Evolutionary conservation across 2,329 filamentous ascomycete species (phyloP).

Genomic region (Calonectria multiphialidica): DNA sequence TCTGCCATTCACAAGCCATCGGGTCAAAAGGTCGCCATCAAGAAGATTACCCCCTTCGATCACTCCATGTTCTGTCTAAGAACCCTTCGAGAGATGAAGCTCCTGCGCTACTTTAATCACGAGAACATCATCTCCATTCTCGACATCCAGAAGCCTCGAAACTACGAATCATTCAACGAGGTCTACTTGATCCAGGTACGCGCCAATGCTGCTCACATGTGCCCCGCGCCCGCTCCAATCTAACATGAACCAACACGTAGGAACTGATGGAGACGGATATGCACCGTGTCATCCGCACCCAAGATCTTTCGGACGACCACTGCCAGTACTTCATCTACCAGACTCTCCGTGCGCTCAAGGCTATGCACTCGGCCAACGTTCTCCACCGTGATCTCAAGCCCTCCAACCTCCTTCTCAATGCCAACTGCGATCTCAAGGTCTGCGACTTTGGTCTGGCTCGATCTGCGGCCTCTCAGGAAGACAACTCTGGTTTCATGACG

Average conservation of each 20-base stretch:
- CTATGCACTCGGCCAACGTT: slow-evolving; percentile 99
- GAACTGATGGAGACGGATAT: slow-evolving; percentile 99
- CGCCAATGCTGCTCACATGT: background rate
- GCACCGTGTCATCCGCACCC: slow-evolving; percentile 98
- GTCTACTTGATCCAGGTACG: slow-evolving; percentile 97
- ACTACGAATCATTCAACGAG: slow-evolving; percentile 96
- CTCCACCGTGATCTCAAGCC: slow-evolving; percentile 98
- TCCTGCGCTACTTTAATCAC: slow-evolving; percentile 98
- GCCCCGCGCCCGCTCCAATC: background rate
- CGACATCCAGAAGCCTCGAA: slow-evolving; percentile 97
- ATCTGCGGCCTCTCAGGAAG: slow-evolving; percentile 95
- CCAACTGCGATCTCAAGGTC: slow-evolving; percentile 98
- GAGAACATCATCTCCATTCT: slow-evolving; percentile 99
- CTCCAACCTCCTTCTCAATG: slow-evolving; percentile 95
- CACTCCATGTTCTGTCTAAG: slow-evolving; percentile 99
- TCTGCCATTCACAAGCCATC: slow-evolving; percentile 98
- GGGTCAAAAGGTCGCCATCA: slow-evolving; percentile 98
- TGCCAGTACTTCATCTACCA: slow-evolving; percentile 99
- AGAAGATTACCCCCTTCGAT: slow-evolving; percentile 99
- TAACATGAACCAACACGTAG: slow-evolving; percentile 55
- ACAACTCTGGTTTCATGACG: slow-evolving; percentile 99
- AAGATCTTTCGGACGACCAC: slow-evolving; percentile 98
- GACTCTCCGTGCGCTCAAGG: slow-evolving; percentile 95
- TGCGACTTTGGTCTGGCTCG: slow-evolving; percentile 98
- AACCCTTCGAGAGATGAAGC: slow-evolving; percentile 98